Base-by-base conservation (phyloP, 2,329 filamentous ascomycete species). In the Ophiostoma perfectum region DNA sequence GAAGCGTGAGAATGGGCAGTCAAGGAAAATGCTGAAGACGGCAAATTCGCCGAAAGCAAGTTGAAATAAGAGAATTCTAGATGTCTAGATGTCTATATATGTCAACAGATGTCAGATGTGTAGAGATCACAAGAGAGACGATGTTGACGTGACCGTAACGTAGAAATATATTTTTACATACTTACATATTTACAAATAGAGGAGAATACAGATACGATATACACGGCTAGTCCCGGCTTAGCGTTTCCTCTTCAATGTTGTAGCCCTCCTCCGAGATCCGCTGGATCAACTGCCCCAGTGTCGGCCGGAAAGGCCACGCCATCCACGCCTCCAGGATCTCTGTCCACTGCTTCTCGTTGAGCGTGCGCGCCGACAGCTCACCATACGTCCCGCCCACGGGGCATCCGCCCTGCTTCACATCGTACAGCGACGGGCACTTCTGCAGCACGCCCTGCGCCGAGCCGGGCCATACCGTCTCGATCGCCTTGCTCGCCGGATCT, bases 261-360 rank as follows among this genome's bases (percentile, higher is more conserved):
- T 5, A 14, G 47, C 18, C 69, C 4, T 77, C 76, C 18, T 78
- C 78, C 3, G 72, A 64, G 11, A 76, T 71, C 39, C 82, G 78
- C 5, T 77, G 77, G n/a, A 86, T 76, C 66, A 87, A 76, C 69
- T 84, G 78, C 5, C 75, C 62, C 70, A 83, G 84, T 2, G 74
- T 72, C 1, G 86, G 87, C 2, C 78, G 77, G 72, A 90, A 90
- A 0, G 88, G 88, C 89, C 89, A 92, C 66, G 82, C 78, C 76
- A 86, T 80, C 81, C 86, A 91, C 0, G 83, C 82, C 71, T 84
- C 80, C 4, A 87, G 70, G 16, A 91, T 77, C 70, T 89, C 85
- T 18, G 80, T 75, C 75, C 87, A 80, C 79, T 90, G 87, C 14
- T 75, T 73, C 72, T 80, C 75, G 60, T 83, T 86, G 69, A 91